Evolutionary conservation across 805 yeast genomes (phyloP).

Genomic region (Isabelozyma gotoi): DNA sequence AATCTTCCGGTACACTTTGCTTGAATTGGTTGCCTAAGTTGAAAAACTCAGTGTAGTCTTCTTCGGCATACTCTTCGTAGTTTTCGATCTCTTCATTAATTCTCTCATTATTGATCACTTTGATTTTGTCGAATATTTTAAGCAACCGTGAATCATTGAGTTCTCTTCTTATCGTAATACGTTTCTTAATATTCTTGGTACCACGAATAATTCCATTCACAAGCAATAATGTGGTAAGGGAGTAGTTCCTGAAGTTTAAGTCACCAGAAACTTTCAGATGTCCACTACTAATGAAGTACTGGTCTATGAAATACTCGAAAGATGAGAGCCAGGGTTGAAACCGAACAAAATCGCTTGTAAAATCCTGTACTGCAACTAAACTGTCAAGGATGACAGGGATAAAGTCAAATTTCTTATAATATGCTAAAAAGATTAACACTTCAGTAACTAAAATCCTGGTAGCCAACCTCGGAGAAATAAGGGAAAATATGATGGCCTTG

Average conservation of each 20-base stretch:
- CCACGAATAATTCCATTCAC: constrained; percentile 33
- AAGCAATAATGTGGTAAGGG: constrained; percentile 34
- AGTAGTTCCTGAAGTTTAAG: constrained; percentile 28
- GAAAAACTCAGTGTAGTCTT: constrained; percentile 31
- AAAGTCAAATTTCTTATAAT: constrained; percentile 23
- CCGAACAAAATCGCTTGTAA: constrained; percentile 30
- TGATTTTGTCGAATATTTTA: constrained; percentile 36
- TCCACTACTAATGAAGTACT: constrained; percentile 15
- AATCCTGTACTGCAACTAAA: constrained; percentile 32
- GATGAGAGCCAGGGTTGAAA: constrained; percentile 44
- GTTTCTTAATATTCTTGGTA: constrained; percentile 21
- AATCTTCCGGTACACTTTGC: neutral
- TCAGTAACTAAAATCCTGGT: constrained; percentile 43
- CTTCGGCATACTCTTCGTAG: constrained; percentile 39
- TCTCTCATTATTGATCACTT: constrained; percentile 26
- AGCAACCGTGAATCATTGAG: constrained; percentile 33
- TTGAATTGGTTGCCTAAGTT: constrained; percentile 1
- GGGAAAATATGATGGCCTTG: constrained; percentile 35
- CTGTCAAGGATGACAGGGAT: constrained; percentile 28
- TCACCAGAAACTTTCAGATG: constrained; percentile 10
- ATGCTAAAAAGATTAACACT: constrained; percentile 36
- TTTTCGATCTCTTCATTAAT: constrained; percentile 37
- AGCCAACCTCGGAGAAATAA: constrained; percentile 38
- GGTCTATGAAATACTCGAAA: constrained; percentile 35
- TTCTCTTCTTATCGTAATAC: constrained; percentile 34